A percentile compares a stretch with the other conserved stretches of the same genome.
phyloP scores from a whole-genome alignment of 345 rosid species.

The Rhodamnia argentea region DNA sequence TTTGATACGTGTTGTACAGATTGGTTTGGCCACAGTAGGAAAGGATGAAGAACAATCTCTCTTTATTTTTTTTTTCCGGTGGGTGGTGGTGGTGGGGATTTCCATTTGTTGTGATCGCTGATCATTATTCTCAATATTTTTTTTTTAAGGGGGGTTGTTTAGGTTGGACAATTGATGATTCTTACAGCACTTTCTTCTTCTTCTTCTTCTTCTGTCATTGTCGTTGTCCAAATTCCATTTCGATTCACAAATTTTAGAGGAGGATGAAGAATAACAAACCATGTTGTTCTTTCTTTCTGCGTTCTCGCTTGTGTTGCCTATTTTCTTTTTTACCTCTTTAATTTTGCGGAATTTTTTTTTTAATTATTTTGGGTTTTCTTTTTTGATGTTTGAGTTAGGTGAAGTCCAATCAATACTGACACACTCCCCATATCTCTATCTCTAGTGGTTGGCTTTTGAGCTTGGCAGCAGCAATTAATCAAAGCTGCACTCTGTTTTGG shows the following conservation, averaged over 20 bases:
- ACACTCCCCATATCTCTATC: background rate
- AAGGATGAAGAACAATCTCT: background rate
- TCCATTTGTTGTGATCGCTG: background rate
- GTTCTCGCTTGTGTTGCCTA: background rate
- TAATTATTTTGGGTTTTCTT: background rate
- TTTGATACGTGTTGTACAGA: slow-evolving; percentile 3
- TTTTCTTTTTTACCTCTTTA: background rate
- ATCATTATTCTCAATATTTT: background rate
- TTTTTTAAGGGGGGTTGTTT: background rate
- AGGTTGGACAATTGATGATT: background rate
- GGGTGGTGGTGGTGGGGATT: background rate
- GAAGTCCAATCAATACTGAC: background rate
- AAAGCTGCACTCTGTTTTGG: background rate
- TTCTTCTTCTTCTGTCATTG: background rate
- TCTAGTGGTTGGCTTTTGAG: background rate
- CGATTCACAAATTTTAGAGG: background rate
- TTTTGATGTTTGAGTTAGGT: background rate
- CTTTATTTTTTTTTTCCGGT: background rate
- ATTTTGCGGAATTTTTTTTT: background rate
- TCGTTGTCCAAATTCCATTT: background rate
- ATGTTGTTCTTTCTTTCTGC: background rate
- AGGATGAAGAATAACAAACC: background rate
- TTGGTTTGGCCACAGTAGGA: background rate
- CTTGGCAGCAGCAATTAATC: background rate
- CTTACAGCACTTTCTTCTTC: background rate